phyloP scores from a whole-genome alignment of 257 asterid species.

The Salvia hispanica region DNA sequence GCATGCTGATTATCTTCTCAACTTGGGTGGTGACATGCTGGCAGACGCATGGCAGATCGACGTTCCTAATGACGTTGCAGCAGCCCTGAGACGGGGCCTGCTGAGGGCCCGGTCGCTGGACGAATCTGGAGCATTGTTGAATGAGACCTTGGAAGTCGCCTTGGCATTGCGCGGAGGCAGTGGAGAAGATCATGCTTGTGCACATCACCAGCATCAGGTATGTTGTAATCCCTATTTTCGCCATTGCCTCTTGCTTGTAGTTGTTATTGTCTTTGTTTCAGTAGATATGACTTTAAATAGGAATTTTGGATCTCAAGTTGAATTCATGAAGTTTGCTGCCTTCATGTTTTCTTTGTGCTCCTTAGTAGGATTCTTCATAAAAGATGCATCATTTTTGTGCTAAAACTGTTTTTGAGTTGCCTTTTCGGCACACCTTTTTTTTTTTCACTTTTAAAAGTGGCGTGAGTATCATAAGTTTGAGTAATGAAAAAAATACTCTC shows the following conservation, averaged over 20 bases:
- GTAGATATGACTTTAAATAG: neutral
- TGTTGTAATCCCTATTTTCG: conserved; percentile 14
- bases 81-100: conserved; percentile 50
- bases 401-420: too few species aligned
- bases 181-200: conserved; percentile 11
- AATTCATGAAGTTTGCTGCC: neutral
- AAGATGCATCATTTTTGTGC: neutral
- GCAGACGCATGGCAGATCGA: conserved; percentile 59
- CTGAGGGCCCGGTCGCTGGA: conserved; percentile 49
- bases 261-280: neutral
- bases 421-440: too few species aligned
- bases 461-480: too few species aligned
- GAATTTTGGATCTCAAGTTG: neutral
- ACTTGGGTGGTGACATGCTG: conserved; percentile 42
- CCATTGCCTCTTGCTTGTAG: conserved; percentile 27
- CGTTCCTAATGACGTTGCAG: conserved; percentile 43
- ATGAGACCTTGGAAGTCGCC: conserved; percentile 61
- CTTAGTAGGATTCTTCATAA: neutral
- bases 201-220: conserved; percentile 30
- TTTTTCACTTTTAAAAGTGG: too few species aligned
- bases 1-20: conserved; percentile 57
- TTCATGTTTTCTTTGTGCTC: neutral
- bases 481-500: too few species aligned
- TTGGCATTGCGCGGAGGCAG: conserved; percentile 55
- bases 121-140: conserved; percentile 53